phyloP scores from a whole-genome alignment of 768 basidiomycete genomes.

The Porphyrellus cyaneotinctus region DNA sequence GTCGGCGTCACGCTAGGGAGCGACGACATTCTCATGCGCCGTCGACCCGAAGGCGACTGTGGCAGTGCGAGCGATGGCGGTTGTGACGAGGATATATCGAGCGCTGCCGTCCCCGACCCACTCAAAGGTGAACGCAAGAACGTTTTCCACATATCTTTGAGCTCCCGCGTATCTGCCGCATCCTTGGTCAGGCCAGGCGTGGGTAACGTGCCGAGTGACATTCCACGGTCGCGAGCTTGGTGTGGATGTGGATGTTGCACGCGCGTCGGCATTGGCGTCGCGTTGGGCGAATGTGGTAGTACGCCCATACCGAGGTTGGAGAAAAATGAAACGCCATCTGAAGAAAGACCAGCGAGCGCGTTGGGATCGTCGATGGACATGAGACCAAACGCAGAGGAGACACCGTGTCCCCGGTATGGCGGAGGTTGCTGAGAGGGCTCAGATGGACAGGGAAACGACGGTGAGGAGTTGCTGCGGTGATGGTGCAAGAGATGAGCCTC shows the following conservation, averaged over 20 bases:
- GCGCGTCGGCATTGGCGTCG: slow-evolving; percentile 44
- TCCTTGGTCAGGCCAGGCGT: slow-evolving; percentile 35
- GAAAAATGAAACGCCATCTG: slow-evolving; percentile 65
- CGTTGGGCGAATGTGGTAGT: slow-evolving; percentile 39
- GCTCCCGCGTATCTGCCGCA: slow-evolving; percentile 40
- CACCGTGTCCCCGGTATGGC: slow-evolving; percentile 32
- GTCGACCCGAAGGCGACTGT: slow-evolving; percentile 27
- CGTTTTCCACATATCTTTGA: slow-evolving; percentile 71
- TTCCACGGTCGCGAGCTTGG: slow-evolving; percentile 18
- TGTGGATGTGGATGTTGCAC: slow-evolving; percentile 20
- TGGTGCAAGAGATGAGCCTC: slow-evolving; percentile 12
- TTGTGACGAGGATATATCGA: slow-evolving; percentile 8
- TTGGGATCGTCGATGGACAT: slow-evolving; percentile 74
- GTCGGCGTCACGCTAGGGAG: slow-evolving; percentile 69
- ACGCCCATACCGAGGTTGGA: slow-evolving; percentile 27
- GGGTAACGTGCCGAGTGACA: slow-evolving; percentile 27
- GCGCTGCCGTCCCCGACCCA: slow-evolving; percentile 24
- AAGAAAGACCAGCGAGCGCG: slow-evolving; percentile 57
- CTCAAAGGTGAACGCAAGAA: slow-evolving; percentile 67
- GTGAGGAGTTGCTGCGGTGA: slow-evolving; percentile 16
- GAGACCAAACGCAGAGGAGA: slow-evolving; percentile 66
- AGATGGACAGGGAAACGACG: slow-evolving; percentile 1
- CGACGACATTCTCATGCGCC: slow-evolving; percentile 59
- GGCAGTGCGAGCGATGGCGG: slow-evolving; percentile 18
- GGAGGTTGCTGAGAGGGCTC: slow-evolving; percentile 7